Base-by-base conservation (phyloP, 2,329 filamentous ascomycete genomes). In the Orbilia oligospora region DNA sequence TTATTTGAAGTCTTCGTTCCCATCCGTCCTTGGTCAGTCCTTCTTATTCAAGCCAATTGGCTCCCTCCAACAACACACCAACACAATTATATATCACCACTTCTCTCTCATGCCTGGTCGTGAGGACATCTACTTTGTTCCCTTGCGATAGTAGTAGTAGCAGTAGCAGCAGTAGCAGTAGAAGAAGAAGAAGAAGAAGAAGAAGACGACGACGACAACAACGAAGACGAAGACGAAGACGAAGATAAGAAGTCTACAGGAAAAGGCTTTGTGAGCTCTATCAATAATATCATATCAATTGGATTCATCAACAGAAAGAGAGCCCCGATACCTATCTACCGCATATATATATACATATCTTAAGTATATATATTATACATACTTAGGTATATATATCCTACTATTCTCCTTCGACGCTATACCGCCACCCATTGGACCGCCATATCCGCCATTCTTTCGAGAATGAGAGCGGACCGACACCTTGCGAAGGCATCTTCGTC, bases 401-500 rank as follows among this genome's bases (percentile, higher is more conserved):
- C 24, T 70, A 70, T 70, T 41, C 55, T 71, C 46, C 33, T 20
- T 41, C 24, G 30, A 44, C 70, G 65, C n/a, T 66, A 20, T 68
- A 49, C 46, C 27, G 58, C 53, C 51, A 36, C 20, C 44, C 38
- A 71, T 64, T 64, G 20, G 46, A 65, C 48, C 33, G 63, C 46
- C 46, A 41, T 41, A 64, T 65, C 66, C 65, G 49, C 67, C 72
- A 49, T 77, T 77, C 72, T 71, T 63, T 71, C 63, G 75, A 78
- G 75, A 72, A 78, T 78, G 75, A 67, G 55, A 61, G 63, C 68
- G 75, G 75, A 69, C 63, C 75, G 55, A 68, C 64, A 72, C 24
- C 38, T 68, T 68, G 75, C 68, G 75, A 72, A 72, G 68, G 75
- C 46, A 27, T 78, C 75, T 78, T 77, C 72, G 72, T 77, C 72